Evolutionary conservation across 306 rosid genomes (phyloP), one percentile per base, ranked within the genome.

Genomic region (Castanospermum australe): DNA sequence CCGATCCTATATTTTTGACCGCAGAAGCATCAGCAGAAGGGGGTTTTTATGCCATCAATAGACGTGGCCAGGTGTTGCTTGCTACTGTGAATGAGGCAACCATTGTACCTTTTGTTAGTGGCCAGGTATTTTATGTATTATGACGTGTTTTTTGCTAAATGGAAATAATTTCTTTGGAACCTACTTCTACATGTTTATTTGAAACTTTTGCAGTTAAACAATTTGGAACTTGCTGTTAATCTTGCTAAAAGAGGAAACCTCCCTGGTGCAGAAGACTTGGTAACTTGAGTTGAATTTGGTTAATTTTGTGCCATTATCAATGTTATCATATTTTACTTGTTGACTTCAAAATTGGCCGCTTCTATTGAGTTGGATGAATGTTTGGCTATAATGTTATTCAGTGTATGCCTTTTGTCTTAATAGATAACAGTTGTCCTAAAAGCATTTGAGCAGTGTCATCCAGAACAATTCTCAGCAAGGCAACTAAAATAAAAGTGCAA

Each of bases 1-100:
- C 94, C 32, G 94, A 90, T 84, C 94, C 94, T 38, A 88, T 90
- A 85, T 90, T 90, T 86, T 79, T 90, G 81, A 90, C 94, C 24
- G 0, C 89, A 6, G 94, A 90, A 75, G 94, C 94, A 78, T 79
- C 94, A 18, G 80, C 87, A 2, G 74, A 64, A 10, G 94, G 94
- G 39, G 92, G 94, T 0, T 88, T 88, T 79, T 88, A 81, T 84
- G 92, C 90, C 48, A 28, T 89, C 61, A 89, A 89, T 77, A 82
- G 92, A 79, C 89, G 92, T 44, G 92, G 92, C 84, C 72, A 90
- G 75, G 94, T 90, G 84, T 75, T 90, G 66, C 92, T 90, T 81
- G 89, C 94, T 50, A 88, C 92, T 76, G 85, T 90, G 51, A 88
- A 90, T 82, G 92, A 90, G 86, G 83, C 88, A 59, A 67, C 90